Evolutionary conservation across 1,139 yeast species (phyloP).

Genomic region (Zygosaccharomyces pseudobailii): DNA sequence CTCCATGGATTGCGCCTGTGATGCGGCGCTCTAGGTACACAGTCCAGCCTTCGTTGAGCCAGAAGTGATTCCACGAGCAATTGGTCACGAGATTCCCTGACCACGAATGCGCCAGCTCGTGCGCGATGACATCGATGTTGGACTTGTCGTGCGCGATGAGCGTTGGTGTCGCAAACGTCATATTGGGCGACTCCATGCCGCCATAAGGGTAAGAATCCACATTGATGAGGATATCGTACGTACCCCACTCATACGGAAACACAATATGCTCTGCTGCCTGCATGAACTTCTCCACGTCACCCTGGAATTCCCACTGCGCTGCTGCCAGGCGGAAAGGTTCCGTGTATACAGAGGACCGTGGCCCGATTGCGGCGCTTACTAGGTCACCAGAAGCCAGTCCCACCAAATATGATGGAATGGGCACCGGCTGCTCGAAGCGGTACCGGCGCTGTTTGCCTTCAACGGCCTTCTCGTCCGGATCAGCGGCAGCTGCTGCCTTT

Average conservation of each 20-base stretch:
- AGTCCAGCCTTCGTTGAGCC: constrained; percentile 97
- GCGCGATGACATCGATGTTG: constrained; percentile 85
- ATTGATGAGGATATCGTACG: constrained; percentile 73
- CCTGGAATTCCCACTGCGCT: constrained; percentile 74
- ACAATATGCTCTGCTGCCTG: constrained; percentile 64
- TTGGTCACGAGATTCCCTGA: constrained; percentile 86
- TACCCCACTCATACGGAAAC: constrained; percentile 83
- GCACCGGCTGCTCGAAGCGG: constrained; percentile 65
- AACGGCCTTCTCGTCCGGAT: constrained; percentile 15
- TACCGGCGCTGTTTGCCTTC: constrained; percentile 21
- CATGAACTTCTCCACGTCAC: constrained; percentile 76
- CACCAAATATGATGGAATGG: constrained; percentile 79
- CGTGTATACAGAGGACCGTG: constrained; percentile 75
- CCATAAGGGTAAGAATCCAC: constrained; percentile 90
- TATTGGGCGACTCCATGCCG: constrained; percentile 93
- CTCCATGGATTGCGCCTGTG: constrained; percentile 72
- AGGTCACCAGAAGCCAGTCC: constrained; percentile 86
- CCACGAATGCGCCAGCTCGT: constrained; percentile 92
- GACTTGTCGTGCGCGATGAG: constrained; percentile 80
- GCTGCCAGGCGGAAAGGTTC: constrained; percentile 67
- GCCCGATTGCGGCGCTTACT: constrained; percentile 67
- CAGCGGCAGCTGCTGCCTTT: constrained; percentile 14
- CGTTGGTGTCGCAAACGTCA: constrained; percentile 89
- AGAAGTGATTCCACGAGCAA: constrained; percentile 89
- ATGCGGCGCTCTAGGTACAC: constrained; percentile 87